phyloP scores from a whole-genome alignment of 495 filamentous ascomycete genomes.

The Lasiosphaeriaceae sp. region DNA sequence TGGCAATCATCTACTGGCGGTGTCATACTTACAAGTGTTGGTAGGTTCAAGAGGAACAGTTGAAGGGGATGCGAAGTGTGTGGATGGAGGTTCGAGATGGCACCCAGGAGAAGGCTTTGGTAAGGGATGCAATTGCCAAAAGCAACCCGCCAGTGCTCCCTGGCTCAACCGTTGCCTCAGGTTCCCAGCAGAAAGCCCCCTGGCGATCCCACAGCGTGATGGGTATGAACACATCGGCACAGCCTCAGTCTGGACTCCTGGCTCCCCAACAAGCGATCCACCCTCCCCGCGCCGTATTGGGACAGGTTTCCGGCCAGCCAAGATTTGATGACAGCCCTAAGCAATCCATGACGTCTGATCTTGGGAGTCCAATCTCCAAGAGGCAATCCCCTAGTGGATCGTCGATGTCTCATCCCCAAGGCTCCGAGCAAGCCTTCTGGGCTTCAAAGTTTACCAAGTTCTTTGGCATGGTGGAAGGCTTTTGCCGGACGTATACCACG shows the following conservation, averaged over 20 bases:
- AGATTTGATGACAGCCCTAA: not conserved
- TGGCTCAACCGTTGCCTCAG: too few species aligned
- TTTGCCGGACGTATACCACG: not conserved
- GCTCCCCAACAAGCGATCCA: not conserved
- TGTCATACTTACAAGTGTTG: too few species aligned
- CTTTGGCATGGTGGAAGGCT: not conserved
- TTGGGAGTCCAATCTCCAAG: not conserved
- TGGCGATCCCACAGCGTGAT: too few species aligned
- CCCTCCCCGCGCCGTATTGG: not conserved
- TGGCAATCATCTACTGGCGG: not conserved
- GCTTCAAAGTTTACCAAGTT: not conserved
- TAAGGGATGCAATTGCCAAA: too few species aligned
- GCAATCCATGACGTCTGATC: not conserved
- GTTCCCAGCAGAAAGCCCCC: too few species aligned
- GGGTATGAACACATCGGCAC: not conserved
- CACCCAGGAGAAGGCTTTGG: too few species aligned
- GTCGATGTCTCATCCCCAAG: too few species aligned
- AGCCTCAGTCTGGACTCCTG: not conserved
- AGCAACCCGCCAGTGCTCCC: too few species aligned
- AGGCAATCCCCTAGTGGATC: not conserved
- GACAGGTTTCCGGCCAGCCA: not conserved
- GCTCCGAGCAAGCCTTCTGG: too few species aligned
- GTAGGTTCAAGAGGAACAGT: too few species aligned
- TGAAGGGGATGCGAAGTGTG: too few species aligned
- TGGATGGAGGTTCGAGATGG: too few species aligned